These are phyloP conservation scores for Dittrichia graveolens DNA, from an alignment of 129 eudicot species.

Conservation along the genomic window DNA sequence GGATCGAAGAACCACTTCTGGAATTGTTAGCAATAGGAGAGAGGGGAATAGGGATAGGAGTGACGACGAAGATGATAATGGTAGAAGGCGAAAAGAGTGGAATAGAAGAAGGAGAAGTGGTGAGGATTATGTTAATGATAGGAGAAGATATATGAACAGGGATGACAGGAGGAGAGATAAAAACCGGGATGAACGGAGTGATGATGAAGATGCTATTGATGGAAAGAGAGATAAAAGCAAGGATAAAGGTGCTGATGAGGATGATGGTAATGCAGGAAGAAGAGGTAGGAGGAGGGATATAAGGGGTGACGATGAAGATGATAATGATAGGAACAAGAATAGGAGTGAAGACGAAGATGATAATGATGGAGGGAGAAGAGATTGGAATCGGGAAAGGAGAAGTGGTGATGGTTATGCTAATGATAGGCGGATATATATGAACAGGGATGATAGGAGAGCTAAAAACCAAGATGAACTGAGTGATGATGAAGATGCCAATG, in stretches of 20 bases:
- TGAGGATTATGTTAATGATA: slow-evolving; percentile 21
- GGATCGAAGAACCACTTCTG: slow-evolving; percentile 15
- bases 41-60: slow-evolving; percentile 22
- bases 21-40: slow-evolving; percentile 20
- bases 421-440: slow-evolving; percentile 27
- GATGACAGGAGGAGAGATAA: not conserved
- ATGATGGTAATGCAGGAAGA: no score
- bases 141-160: slow-evolving; percentile 22
- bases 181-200: slow-evolving; percentile 3
- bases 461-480: slow-evolving; percentile 1
- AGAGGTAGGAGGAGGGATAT: slow-evolving; percentile 7
- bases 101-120: slow-evolving; percentile 4
- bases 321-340: slow-evolving; percentile 11
- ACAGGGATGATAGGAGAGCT: not conserved
- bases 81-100: slow-evolving; percentile 18
- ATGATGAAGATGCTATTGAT: slow-evolving; percentile 16
- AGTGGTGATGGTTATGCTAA: slow-evolving; percentile 16
- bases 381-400: slow-evolving; percentile 3
- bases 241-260: no score
- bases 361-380: slow-evolving; percentile 25
- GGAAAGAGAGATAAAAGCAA: not conserved
- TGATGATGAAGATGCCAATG: slow-evolving; percentile 16
- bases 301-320: slow-evolving; percentile 14
- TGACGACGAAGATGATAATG: slow-evolving; percentile 32
- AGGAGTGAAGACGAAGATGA: slow-evolving; percentile 35